These are phyloP conservation scores for Ogataea salicorniae DNA, from an alignment of 805 yeast species.

Conservation along the genomic window DNA sequence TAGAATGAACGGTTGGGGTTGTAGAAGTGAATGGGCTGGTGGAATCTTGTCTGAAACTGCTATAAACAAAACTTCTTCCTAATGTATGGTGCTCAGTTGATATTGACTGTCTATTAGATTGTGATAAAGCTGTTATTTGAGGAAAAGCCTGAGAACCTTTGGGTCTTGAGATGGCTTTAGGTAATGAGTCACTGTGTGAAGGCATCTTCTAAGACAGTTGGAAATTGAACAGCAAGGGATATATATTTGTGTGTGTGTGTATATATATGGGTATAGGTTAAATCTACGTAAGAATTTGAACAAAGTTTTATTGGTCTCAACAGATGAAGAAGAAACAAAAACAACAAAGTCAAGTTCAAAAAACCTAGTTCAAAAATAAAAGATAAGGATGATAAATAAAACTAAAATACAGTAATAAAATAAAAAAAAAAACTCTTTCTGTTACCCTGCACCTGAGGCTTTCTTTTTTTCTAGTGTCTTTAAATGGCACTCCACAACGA, in stretches of 20 bases:
- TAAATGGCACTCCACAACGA: background rate
- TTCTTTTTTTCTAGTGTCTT: background rate
- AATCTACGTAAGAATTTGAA: too few species aligned
- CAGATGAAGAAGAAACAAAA: too few species aligned
- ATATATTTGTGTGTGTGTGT: conserved; percentile 1
- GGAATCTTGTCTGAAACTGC: conserved; percentile 27
- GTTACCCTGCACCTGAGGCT: background rate
- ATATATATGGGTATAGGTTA: background rate
- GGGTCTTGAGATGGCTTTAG: conserved; percentile 17
- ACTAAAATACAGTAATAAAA: background rate
- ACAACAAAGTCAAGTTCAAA: too few species aligned
- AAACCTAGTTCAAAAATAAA: background rate
- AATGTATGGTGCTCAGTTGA: conserved; percentile 29
- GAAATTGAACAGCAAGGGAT: background rate
- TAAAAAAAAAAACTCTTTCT: background rate
- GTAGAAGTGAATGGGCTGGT: conserved; percentile 10
- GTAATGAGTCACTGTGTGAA: conserved; percentile 16
- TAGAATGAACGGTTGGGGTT: conserved; percentile 44
- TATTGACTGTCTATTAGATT: conserved; percentile 16
- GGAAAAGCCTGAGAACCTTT: conserved; percentile 3
- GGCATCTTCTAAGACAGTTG: conserved; percentile 3
- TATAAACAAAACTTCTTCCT: conserved; percentile 37
- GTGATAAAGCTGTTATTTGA: conserved; percentile 3
- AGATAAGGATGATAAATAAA: background rate
- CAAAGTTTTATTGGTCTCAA: too few species aligned